These are phyloP conservation scores for Stylosanthes scabra DNA, from an alignment of 331 rosid genomes.

Conservation along the genomic window DNA sequence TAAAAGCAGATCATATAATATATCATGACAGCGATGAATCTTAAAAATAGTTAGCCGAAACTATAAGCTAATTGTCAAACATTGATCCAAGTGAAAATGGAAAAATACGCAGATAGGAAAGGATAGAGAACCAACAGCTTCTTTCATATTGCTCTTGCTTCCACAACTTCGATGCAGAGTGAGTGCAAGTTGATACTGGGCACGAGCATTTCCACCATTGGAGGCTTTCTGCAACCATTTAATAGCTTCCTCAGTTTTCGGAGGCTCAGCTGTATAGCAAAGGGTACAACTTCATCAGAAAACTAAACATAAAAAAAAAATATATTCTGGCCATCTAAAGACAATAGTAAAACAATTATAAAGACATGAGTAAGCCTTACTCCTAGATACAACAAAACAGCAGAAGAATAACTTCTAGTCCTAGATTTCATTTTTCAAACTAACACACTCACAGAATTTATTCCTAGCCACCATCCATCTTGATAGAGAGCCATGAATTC, in stretches of 20 bases:
- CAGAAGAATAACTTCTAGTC: not conserved
- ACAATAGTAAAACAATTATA: not conserved
- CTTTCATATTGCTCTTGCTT: conserved; percentile 49
- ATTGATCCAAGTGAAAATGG: not conserved
- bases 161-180: conserved; percentile 81
- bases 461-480: conserved; percentile 1
- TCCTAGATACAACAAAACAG: too few relatives aligned
- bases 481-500: not conserved
- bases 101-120: conserved; percentile 26
- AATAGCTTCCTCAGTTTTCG: conserved; percentile 71
- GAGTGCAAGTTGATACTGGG: conserved; percentile 92
- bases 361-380: conserved; percentile 1
- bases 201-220: conserved; percentile 64
- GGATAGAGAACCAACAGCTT: conserved; percentile 67
- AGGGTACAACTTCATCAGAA: conserved; percentile 15
- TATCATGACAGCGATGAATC: conserved; percentile 4
- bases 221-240: conserved; percentile 75
- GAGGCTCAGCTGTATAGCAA: conserved; percentile 72
- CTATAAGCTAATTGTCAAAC: conserved; percentile 21
- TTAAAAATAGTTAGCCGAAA: not conserved
- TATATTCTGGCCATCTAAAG: not conserved
- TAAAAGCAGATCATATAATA: conserved; percentile 26
- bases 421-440: conserved; percentile 9
- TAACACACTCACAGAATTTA: not conserved
- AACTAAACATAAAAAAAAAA: conserved; percentile 36